These are phyloP conservation scores for Fusarium tuaranense DNA, from an alignment of 2,329 filamentous ascomycete species.

Conservation along the genomic window DNA sequence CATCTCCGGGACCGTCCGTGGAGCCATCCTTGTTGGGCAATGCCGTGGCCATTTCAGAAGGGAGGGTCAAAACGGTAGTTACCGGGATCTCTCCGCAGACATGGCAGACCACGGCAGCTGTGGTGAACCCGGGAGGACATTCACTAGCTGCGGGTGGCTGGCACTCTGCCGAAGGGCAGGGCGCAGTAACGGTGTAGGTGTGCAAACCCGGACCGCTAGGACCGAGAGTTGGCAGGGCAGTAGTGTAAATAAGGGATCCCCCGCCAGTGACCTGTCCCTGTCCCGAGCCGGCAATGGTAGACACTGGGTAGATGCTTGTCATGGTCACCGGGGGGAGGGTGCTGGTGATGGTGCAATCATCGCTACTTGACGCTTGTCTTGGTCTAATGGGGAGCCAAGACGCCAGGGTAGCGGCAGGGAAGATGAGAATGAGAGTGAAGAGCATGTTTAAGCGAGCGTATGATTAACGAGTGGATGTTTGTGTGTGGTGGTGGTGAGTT, in stretches of 20 bases:
- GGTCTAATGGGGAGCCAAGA: constrained; percentile 15
- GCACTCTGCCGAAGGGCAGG: constrained; percentile 13
- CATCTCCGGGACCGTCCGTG: neutral
- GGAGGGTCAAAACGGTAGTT: constrained; percentile 21
- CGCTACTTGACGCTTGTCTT: neutral
- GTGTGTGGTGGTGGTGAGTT: neutral
- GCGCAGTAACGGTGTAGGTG: constrained; percentile 25
- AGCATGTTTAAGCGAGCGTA: constrained; percentile 29
- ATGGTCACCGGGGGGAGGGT: constrained; percentile 9
- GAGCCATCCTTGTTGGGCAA: neutral
- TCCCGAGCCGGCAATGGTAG: neutral
- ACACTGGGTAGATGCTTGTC: constrained; percentile 14
- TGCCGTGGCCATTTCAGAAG: constrained; percentile 16
- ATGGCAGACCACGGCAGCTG: constrained; percentile 12
- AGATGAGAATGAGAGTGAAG: constrained; percentile 12
- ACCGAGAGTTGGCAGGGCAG: constrained; percentile 15
- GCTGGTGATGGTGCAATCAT: constrained; percentile 20
- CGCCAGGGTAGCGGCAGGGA: constrained; percentile 14
- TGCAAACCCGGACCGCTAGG: constrained; percentile 11
- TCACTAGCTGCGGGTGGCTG: neutral
- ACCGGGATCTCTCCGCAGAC: constrained; percentile 4
- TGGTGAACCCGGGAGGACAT: constrained; percentile 23
- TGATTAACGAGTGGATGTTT: neutral
- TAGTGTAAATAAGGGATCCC: neutral
- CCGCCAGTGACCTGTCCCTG: neutral